Evolutionary conservation across 108 stramenopile species (phyloP), one percentile per base, ranked within the genome.

Genomic region (Mediolabrus comicus): DNA sequence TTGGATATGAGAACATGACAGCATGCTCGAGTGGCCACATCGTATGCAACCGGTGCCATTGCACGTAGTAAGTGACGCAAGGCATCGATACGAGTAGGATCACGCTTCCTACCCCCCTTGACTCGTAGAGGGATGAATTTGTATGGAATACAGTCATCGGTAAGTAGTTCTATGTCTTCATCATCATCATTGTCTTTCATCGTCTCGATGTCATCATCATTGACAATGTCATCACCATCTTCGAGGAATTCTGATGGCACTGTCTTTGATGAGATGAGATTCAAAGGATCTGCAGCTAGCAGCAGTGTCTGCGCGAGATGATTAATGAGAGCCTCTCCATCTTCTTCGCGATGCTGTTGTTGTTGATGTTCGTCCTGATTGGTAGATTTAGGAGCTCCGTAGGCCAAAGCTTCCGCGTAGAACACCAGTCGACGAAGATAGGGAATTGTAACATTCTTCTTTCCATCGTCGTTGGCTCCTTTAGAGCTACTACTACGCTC

Each of bases 31-130:
- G 87, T 72, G 7, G 81, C 88, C 19, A 91, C 85, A 63, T 95
- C 89, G 63, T 89, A 83, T 1, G 89, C 85, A 26, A 95, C 67
- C 6, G 91, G 87, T 9, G 91, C 86, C 67, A 92, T 59, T 49
- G 77, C 52, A 25, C 91, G 81, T 1, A 92, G 69, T 16, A 92
- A 67, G 14, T 71, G 65, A 12, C 91, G 87, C 35, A 95, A 55
- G 52, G 88, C 87, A 74, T 94, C 93, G 32, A 79, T 72, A 14
- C 77, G 75, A 22, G 75, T 81, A 32, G 57, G 62, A 32, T 52
- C 29, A 24, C 75, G 75, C 27, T 75, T 63, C 17, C 46, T 65
- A 32, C 77, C 77, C 7, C 69, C 69, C 55, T 71, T 70, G 53
- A 77, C 54, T 27, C 59, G 57, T n/a, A 19, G 56, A 26, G 34